Conservation (phyloP, 345 rosid species). For the Trapa incisa region DNA sequence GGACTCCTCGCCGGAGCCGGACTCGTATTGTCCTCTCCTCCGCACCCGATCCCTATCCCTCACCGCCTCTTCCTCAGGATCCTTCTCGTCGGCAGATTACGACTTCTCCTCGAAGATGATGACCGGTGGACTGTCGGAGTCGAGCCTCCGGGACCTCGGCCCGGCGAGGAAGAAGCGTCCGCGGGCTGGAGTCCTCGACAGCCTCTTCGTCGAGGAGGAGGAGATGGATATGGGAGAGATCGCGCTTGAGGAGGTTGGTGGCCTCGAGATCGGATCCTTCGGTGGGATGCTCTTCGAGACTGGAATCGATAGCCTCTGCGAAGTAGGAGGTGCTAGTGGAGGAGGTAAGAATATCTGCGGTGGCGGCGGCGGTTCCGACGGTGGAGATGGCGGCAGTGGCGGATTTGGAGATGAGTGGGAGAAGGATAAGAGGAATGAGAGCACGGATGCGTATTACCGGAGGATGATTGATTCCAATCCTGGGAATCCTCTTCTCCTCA, state of each 20-base stretch:
- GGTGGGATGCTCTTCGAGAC: constrained; percentile 14
- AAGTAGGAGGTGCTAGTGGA: constrained; percentile 16
- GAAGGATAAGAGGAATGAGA: constrained; percentile 22
- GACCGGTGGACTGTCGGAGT: constrained; percentile 45
- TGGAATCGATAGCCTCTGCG: constrained; percentile 18
- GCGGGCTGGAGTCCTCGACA: constrained; percentile 13
- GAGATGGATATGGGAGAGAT: constrained; percentile 13
- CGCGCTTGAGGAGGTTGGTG: constrained; percentile 1
- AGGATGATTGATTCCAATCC: constrained; percentile 84
- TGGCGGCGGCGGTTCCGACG: constrained; percentile 32
- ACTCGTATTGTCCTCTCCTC: constrained; percentile 18
- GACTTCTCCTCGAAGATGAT: constrained; percentile 23
- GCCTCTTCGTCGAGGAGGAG: constrained; percentile 30
- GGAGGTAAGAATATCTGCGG: constrained; percentile 33
- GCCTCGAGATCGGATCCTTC: constrained; percentile 9
- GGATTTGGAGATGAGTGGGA: constrained; percentile 23
- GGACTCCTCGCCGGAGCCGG: constrained; percentile 35
- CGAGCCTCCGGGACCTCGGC: constrained; percentile 31
- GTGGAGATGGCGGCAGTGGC: constrained; percentile 16
- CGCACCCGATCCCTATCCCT: constrained; percentile 22
- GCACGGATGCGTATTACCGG: constrained; percentile 50
- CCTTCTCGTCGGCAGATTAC: constrained; percentile 18
- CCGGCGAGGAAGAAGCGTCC: constrained; percentile 20
- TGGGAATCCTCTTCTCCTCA: constrained; percentile 55
- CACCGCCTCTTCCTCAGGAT: constrained; percentile 24